Conservation (phyloP, 2,329 filamentous ascomycete species). For the Fusarium illudens region DNA sequence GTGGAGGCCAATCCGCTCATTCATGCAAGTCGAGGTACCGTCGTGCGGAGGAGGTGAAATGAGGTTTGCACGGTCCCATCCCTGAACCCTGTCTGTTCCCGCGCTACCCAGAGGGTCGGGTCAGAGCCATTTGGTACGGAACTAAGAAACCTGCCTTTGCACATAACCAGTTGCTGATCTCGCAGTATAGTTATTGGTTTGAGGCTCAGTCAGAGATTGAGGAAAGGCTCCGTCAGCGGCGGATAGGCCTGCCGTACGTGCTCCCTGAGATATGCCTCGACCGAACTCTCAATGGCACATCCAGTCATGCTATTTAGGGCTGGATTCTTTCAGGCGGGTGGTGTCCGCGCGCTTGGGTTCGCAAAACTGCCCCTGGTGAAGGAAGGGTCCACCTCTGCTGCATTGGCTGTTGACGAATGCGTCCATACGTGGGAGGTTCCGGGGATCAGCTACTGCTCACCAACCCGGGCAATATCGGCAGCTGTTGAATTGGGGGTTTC, state of each 20-base stretch:
- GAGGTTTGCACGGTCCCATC: slow-evolving; percentile 30
- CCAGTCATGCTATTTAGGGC: background rate
- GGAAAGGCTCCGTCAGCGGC: background rate
- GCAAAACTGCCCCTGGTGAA: slow-evolving; percentile 6
- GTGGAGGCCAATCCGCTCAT: slow-evolving; percentile 10
- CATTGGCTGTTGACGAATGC: slow-evolving; percentile 21
- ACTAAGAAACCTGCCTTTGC: slow-evolving; percentile 2
- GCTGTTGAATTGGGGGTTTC: background rate
- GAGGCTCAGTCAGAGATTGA: background rate
- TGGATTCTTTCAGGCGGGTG: background rate
- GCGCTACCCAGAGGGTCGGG: slow-evolving; percentile 41
- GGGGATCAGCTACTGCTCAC: slow-evolving; percentile 14
- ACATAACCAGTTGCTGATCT: background rate
- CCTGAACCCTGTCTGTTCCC: slow-evolving; percentile 36
- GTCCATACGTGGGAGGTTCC: slow-evolving; percentile 5
- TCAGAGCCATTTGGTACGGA: slow-evolving; percentile 29
- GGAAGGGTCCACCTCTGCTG: slow-evolving; percentile 11
- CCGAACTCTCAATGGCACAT: background rate
- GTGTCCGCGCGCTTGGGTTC: background rate
- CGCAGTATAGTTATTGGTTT: background rate
- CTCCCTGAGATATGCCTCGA: background rate
- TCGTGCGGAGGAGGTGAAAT: slow-evolving; percentile 27
- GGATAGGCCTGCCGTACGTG: background rate
- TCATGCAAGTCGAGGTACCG: slow-evolving; percentile 19
- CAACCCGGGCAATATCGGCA: slow-evolving; percentile 13